Base-by-base conservation (phyloP, 495 filamentous ascomycete species). In the Friedmanniomyces simplex region DNA sequence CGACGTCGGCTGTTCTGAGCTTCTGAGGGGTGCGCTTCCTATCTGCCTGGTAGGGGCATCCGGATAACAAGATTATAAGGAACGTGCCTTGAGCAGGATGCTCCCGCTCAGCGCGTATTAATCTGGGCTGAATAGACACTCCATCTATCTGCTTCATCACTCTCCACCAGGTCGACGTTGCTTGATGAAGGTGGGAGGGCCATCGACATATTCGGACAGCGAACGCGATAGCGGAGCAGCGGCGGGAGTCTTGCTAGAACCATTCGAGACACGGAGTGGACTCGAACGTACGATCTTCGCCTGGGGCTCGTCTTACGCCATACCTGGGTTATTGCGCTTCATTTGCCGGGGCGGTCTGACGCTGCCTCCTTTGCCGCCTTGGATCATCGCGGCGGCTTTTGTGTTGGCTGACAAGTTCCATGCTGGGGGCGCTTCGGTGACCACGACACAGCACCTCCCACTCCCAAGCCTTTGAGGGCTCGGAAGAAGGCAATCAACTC, bases 101-200 rank as follows among this genome's bases (percentile, higher is more conserved):
- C 49, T 59, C 24, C 57, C 43, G 50, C 50, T 41, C 25, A 41
- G 50, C 24, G 7, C 41, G 20, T 26, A 39, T 22, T 52, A 59
- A 60, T 55, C 42, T 55, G 25, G 43, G 14, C 20, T 32, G 20
- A 42, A 55, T 55, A 32, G 51, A 43, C 16, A 12, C 32, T 32
- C 58, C 58, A 55, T 60, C 45, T 60, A 60, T 55, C 52, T 60
- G 52, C 45, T 50, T 60, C 58, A 60, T 14, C 52, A 32, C 24
- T 45, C 57, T 45, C 36, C 50, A 53, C 36, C 55, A 39, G 22
- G 13, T 36, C 30, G 10, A 39, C 14, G 21, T 48, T 45, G 21
- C 18, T 43, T 52, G 48, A 52, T 52, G 55, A 53, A 20, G 21
- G 10, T 52, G 25, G 25, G 20, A n/a, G 39, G 12, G 6, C 18